phyloP scores from a whole-genome alignment of 2,329 filamentous ascomycete genomes.

The Aspergillus aculeatus region DNA sequence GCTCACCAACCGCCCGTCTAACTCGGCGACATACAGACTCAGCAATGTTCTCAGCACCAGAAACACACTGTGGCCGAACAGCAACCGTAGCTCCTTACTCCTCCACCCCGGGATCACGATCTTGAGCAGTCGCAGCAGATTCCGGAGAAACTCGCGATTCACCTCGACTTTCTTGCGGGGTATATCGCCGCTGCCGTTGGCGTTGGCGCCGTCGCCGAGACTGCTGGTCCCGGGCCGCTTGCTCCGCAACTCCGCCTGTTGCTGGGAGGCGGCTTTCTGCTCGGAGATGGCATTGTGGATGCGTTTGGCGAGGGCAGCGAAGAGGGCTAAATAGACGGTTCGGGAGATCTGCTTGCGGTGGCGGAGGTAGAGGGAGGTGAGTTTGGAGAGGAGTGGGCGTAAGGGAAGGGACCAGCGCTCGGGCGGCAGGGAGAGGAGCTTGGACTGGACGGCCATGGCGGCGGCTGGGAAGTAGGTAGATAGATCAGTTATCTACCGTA shows the following conservation, averaged over 20 bases:
- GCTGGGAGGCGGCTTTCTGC: constrained; percentile 78
- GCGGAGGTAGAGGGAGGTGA: constrained; percentile 71
- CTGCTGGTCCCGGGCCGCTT: constrained; percentile 48
- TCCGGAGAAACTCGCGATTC: constrained; percentile 82
- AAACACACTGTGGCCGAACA: constrained; percentile 91
- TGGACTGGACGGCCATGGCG: constrained; percentile 72
- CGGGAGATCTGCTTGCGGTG: constrained; percentile 81
- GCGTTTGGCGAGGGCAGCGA: constrained; percentile 78
- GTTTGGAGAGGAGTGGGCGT: constrained; percentile 62
- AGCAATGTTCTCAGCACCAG: constrained; percentile 86
- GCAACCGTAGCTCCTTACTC: constrained; percentile 80
- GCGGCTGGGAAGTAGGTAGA: background rate
- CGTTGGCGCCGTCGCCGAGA: constrained; percentile 31
- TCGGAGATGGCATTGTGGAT: constrained; percentile 89
- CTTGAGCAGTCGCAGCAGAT: constrained; percentile 71
- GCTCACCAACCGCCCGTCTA: constrained; percentile 92
- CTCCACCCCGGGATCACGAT: constrained; percentile 90
- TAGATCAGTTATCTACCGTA: background rate
- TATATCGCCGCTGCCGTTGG: background rate
- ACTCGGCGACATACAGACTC: constrained; percentile 90
- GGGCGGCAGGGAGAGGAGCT: constrained; percentile 56
- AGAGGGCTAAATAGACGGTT: constrained; percentile 77
- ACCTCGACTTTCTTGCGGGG: constrained; percentile 80
- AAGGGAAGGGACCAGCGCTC: constrained; percentile 56
- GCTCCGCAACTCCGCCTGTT: constrained; percentile 61